Conservation (phyloP, 306 rosid genomes). For the Dalbergia cochinchinensis region DNA sequence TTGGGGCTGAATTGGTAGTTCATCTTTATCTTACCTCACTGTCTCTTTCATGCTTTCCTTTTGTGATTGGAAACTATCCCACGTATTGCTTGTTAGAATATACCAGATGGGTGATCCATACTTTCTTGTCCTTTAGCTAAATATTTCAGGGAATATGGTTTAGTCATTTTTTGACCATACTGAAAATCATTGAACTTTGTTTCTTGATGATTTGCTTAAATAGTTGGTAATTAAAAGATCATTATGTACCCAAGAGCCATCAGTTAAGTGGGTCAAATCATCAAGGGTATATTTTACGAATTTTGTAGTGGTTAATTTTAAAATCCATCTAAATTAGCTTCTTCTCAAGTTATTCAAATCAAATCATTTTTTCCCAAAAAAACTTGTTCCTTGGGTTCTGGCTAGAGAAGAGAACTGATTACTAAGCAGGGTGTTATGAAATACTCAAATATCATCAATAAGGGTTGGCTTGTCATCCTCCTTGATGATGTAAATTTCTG, state of each 20-base stretch:
- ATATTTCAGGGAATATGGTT: not conserved
- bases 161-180: not conserved
- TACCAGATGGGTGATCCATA: not conserved
- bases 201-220: not conserved
- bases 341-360: slow-evolving; percentile 4
- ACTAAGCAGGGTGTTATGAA: not conserved
- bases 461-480: too few relatives aligned
- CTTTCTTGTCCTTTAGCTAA: slow-evolving; percentile 24
- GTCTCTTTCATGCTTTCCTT: slow-evolving; percentile 17
- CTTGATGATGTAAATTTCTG: too few relatives aligned
- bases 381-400: not conserved
- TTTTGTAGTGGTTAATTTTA: not conserved
- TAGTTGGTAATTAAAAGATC: not conserved
- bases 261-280: not conserved
- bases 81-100: not conserved
- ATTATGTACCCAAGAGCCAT: not conserved
- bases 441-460: too few relatives aligned
- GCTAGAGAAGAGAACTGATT: too few relatives aligned
- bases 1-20: too few relatives aligned
- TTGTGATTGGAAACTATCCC: slow-evolving; percentile 14
- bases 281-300: not conserved
- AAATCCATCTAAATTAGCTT: slow-evolving; percentile 16
- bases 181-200: not conserved
- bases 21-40: not conserved
- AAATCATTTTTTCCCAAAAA: not conserved